A percentile compares a stretch with the other conserved stretches of the same genome.
Evolutionary conservation across 1,139 yeast species (phyloP).

Genomic region (Saccharomyces hybrid): DNA sequence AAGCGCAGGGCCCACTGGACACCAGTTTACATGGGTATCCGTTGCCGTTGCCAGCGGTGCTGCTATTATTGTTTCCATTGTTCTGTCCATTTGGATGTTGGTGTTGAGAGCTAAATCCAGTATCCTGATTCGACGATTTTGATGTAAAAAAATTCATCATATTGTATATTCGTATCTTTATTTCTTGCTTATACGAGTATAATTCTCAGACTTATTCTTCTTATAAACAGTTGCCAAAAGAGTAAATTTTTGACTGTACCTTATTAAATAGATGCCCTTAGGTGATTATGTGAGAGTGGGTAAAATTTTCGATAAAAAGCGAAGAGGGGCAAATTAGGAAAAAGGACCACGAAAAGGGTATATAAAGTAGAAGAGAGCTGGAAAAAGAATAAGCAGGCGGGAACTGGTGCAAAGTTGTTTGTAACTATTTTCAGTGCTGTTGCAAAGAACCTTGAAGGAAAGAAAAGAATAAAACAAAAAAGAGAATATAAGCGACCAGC

Average conservation of each 20-base stretch:
- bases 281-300: not conserved
- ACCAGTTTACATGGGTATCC: slow-evolving; percentile 8
- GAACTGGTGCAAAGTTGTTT: not conserved
- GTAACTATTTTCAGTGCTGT: not conserved
- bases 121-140: slow-evolving; percentile 4
- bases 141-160: slow-evolving; percentile 28
- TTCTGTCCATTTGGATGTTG: slow-evolving; percentile 4
- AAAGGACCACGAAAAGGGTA: not conserved
- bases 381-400: not conserved
- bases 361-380: not conserved
- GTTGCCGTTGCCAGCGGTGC: slow-evolving; percentile 10
- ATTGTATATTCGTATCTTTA: not conserved
- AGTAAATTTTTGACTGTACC: not conserved
- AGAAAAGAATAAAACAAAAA: not conserved
- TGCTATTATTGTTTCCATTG: slow-evolving; percentile 6
- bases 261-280: not conserved
- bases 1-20: not conserved
- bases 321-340: not conserved
- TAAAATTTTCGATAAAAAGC: not conserved
- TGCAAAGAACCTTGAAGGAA: not conserved
- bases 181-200: not conserved
- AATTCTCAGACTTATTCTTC: not conserved
- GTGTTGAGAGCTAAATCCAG: slow-evolving; percentile 4
- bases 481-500: not conserved
- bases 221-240: not conserved